Base-by-base conservation (phyloP, 2,329 filamentous ascomycete species). In the Monilinia aucupariae region DNA sequence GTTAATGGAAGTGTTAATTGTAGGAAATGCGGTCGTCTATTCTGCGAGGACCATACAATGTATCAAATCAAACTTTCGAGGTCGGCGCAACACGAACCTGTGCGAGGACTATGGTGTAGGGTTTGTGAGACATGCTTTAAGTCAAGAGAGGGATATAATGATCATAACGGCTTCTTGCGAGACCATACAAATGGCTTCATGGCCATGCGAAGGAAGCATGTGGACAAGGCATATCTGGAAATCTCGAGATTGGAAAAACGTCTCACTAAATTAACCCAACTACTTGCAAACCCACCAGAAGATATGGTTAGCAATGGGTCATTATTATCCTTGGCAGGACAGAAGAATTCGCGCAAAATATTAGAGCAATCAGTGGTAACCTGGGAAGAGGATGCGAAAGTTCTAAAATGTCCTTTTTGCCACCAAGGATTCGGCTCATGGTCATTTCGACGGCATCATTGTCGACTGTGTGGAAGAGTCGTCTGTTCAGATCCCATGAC, bases 61-160 rank as follows among this genome's bases (percentile, higher is more conserved):
- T 99, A 97, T 73, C 93, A 99, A 78, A 97, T 97, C 90, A 97
- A 96, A 79, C 81, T 99, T 13, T 96, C 92, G 10, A 82, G 92
- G 61, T 89, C 92, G 37, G 94, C 94, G 4, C 84, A 87, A 64
- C 91, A 97, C 76, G 94, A 99, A 67, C 93, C 94, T 0, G 85
- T 94, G 1, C 81, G 93, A 66, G 94, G 94, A 9, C 84, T 91
- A 69, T 99, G 94, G 94, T 96, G 91, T 70, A 80, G 94, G 59
- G 93, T 97, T 2, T 99, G 94, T 74, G 94, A 99, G 78, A 97
- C 94, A n/a, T 99, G 94, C 77, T 99, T 94, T 78, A 97, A 97
- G 78, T 96, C 92, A 59, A 85, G 94, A 71, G 91, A 92, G 32
- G 94, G 94, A 4, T 99, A 99, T 76, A 96, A 96, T 73, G 92